Base-by-base conservation (phyloP, 1,139 yeast genomes). In the Suhomyces terraborum region DNA sequence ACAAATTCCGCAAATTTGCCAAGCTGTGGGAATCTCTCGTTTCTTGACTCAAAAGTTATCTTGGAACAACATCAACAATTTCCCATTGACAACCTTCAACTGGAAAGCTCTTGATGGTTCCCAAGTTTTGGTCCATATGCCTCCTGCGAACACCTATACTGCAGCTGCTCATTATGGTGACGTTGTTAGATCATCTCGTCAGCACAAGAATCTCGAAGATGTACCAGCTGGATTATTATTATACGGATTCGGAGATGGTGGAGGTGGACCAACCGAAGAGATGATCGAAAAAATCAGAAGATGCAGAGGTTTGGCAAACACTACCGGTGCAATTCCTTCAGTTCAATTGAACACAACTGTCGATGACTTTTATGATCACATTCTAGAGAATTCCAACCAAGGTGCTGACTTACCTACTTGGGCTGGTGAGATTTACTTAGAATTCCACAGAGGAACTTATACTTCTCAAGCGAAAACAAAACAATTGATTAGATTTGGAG, bases 201-300 rank as follows among this genome's bases (percentile, higher is more conserved):
- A 88, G 55, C 95, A 93, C 66, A 86, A 89, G 66, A 88, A 91
- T 54, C 68, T 86, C 49, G 82, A 89, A 43, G 80, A 81, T 51
- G 91, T 84, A 38, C 93, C 88, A 41, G 77, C 86, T 9, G 94
- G 95, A 0, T 70, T 93, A 58, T 68, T 93, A 58, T 71, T 89
- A 40, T 93, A 80, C 55, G 98, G 98, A 29, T 81, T 85, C 54
- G 98, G 98, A 57, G 98, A 93, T 58, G 98, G 98, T 53, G 98
- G 98, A 48, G 98, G 98, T 50, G 98, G 98, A 5, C 98, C 98
- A 28, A 84, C 88, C 4, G 86, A 86, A 32, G 96, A 86, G 56
- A 91, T 89, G 96, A 58, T 93, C 49, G 97, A 93, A 59, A 89
- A 88, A 60, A 73, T 93, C 54, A 80, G 98, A 60, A 80, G 98